These are phyloP conservation scores for Dissophora ornata DNA, from an alignment of 192 early-diverging fungal species.

Conservation along the genomic window DNA sequence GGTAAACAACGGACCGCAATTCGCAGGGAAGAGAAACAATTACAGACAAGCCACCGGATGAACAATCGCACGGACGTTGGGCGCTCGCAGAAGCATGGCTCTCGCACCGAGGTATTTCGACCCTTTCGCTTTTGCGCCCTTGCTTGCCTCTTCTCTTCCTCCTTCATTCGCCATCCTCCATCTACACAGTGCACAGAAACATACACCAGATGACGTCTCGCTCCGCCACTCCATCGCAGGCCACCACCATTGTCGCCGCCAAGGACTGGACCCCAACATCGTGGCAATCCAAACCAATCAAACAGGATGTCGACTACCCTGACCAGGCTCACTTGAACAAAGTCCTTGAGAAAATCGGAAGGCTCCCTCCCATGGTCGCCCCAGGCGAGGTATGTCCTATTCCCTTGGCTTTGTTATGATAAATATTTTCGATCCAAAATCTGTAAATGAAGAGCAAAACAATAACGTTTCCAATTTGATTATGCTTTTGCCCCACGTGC, in stretches of 20 bases:
- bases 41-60: no score
- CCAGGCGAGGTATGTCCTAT: slow-evolving; percentile 74
- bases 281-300: slow-evolving; percentile 81
- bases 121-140: no score
- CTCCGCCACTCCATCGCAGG: slow-evolving; percentile 2
- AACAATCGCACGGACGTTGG: no score
- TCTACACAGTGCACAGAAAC: not conserved
- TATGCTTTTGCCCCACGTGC: no score
- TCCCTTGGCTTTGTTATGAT: not conserved
- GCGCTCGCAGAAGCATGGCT: no score
- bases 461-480: no score
- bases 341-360: slow-evolving; percentile 80
- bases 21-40: no score
- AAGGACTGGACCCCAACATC: slow-evolving; percentile 73
- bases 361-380: slow-evolving; percentile 92
- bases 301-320: slow-evolving; percentile 91
- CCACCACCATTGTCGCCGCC: slow-evolving; percentile 31
- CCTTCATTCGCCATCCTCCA: not conserved
- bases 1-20: no score
- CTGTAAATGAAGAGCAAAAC: no score
- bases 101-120: no score
- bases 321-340: slow-evolving; percentile 73
- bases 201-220: slow-evolving; percentile 4
- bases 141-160: not conserved
- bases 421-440: no score